Percentiles rank a stretch among this genome's conserved stretches.
Conservation (phyloP, 2,329 filamentous ascomycete genomes). For the Aspergillus cejpii region DNA sequence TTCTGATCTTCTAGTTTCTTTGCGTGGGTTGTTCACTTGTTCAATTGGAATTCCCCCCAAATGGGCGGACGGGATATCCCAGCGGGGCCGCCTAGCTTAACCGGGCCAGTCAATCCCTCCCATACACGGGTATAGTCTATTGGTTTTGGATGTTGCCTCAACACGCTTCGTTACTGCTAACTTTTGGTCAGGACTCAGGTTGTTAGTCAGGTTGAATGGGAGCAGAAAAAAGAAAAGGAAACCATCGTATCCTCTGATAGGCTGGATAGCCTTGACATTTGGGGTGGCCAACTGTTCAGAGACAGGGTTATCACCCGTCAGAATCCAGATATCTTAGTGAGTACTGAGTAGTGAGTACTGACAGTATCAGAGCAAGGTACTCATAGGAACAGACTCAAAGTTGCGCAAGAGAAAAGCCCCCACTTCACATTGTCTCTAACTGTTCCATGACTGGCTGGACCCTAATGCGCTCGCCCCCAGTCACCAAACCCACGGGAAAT, state of each 20-base stretch:
- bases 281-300: background rate
- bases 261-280: background rate
- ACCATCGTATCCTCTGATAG: background rate
- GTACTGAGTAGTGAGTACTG: too few relatives aligned
- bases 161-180: slow-evolving; percentile 9
- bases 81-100: slow-evolving; percentile 20
- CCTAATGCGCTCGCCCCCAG: background rate
- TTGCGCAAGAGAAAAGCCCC: background rate
- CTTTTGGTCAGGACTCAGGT: too few relatives aligned
- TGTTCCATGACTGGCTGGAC: background rate
- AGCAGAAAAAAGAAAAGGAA: slow-evolving; percentile 2
- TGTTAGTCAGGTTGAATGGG: slow-evolving; percentile 10
- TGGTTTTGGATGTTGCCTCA: slow-evolving; percentile 11
- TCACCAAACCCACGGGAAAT: background rate
- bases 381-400: background rate
- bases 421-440: background rate
- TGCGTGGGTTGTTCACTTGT: slow-evolving; percentile 6
- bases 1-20: slow-evolving; percentile 2
- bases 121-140: slow-evolving; percentile 13
- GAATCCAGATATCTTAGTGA: too few relatives aligned
- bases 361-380: too few relatives aligned
- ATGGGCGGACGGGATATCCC: slow-evolving; percentile 20
- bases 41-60: too few relatives aligned
- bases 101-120: slow-evolving; percentile 19
- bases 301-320: background rate